Conservation (phyloP, 2,329 filamentous ascomycete genomes). For the Penicillium thymicola region DNA sequence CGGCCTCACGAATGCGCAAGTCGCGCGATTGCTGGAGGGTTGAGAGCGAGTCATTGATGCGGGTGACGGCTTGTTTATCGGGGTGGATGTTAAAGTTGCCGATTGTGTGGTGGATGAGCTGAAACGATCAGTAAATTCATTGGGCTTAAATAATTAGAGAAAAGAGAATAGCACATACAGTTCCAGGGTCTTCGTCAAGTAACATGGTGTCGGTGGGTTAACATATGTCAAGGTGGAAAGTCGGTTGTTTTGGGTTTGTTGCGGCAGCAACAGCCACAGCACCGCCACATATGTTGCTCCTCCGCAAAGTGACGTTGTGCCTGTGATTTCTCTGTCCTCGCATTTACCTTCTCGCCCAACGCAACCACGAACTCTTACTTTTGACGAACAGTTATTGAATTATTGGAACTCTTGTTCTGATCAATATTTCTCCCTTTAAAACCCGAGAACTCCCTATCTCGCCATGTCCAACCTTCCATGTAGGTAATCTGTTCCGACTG, state of each 20-base stretch:
- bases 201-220: constrained; percentile 63
- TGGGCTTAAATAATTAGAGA: too few relatives aligned
- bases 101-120: constrained; percentile 90
- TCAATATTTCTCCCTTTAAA: background rate
- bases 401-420: background rate
- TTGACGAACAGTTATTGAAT: background rate
- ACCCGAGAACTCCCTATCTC: background rate
- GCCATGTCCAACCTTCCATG: constrained; percentile 51
- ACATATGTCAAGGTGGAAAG: background rate
- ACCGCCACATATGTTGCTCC: constrained; percentile 35
- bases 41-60: constrained; percentile 78
- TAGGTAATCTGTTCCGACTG: constrained; percentile 29
- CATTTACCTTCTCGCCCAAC: background rate
- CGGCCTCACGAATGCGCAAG: constrained; percentile 68
- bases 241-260: constrained; percentile 30
- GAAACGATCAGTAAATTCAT: constrained; percentile 14
- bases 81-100: constrained; percentile 92
- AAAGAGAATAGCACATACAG: constrained; percentile 53
- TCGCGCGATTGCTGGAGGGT: constrained; percentile 82
- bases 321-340: constrained; percentile 15
- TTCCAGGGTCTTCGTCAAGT: constrained; percentile 88
- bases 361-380: background rate
- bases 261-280: constrained; percentile 42
- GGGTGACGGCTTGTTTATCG: constrained; percentile 78
- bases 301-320: constrained; percentile 29